Conservation (phyloP, 2,329 filamentous ascomycete genomes). For the Chrysoporthe austroafricana region DNA sequence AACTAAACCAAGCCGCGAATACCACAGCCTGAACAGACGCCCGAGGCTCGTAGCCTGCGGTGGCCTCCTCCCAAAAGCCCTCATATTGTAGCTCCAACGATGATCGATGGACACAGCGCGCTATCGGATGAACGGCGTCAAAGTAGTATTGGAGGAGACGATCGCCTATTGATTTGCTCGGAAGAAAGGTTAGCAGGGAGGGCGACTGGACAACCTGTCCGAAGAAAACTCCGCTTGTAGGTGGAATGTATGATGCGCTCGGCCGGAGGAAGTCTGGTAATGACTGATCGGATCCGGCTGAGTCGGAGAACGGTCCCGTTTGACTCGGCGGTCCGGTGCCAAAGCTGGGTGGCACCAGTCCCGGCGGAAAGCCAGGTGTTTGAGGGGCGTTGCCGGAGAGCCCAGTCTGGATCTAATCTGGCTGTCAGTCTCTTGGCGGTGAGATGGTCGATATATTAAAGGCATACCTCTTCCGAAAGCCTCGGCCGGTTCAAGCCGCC, state of each 20-base stretch:
- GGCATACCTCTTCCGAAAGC: slow-evolving; percentile 68
- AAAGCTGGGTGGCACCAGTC: slow-evolving; percentile 29
- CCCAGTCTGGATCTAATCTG: slow-evolving; percentile 41
- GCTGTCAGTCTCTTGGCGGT: slow-evolving; percentile 7
- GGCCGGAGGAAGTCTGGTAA: slow-evolving; percentile 64
- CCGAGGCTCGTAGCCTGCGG: slow-evolving; percentile 62
- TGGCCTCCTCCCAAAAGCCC: slow-evolving; percentile 67
- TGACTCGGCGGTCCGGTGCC: slow-evolving; percentile 25
- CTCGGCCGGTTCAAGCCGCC: slow-evolving; percentile 73
- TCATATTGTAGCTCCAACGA: slow-evolving; percentile 68
- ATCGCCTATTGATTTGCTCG: slow-evolving; percentile 60
- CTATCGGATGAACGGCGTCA: slow-evolving; percentile 68
- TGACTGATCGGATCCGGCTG: slow-evolving; percentile 35
- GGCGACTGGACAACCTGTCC: slow-evolving; percentile 52
- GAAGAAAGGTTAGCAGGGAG: slow-evolving; percentile 64
- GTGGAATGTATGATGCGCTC: slow-evolving; percentile 67
- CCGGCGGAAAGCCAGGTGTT: slow-evolving; percentile 22
- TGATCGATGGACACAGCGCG: slow-evolving; percentile 68
- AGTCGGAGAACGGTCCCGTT: slow-evolving; percentile 21
- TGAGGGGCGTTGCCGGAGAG: slow-evolving; percentile 35
- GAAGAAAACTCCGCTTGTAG: slow-evolving; percentile 70
- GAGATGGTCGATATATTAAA: background rate
- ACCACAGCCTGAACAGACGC: slow-evolving; percentile 69
- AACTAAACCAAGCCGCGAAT: slow-evolving; percentile 71
- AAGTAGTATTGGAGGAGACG: slow-evolving; percentile 70